These are phyloP conservation scores for Tolypocladium ovalisporum DNA, from an alignment of 2,329 filamentous ascomycete species.

Conservation along the genomic window DNA sequence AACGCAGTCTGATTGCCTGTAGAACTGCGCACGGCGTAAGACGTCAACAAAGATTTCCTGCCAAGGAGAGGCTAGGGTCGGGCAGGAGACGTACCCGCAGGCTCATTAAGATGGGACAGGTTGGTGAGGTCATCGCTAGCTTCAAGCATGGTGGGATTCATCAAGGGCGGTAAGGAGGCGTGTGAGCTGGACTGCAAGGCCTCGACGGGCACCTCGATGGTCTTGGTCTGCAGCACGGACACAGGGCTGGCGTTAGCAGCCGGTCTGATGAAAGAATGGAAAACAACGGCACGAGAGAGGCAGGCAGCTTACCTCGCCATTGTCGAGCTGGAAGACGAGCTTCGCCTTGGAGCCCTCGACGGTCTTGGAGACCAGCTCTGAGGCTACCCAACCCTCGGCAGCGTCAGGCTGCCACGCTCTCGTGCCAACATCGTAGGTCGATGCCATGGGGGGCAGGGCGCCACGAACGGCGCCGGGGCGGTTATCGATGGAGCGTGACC, in stretches of 20 bases:
- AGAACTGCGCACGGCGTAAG: constrained; percentile 50
- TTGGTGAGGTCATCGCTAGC: constrained; percentile 97
- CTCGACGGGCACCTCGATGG: constrained; percentile 63
- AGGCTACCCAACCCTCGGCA: constrained; percentile 94
- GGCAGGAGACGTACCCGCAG: constrained; percentile 58
- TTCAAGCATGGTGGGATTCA: constrained; percentile 98
- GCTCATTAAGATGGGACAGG: constrained; percentile 94
- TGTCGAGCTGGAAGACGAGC: constrained; percentile 80
- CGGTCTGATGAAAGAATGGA: background rate
- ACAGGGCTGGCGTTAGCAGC: constrained; percentile 4
- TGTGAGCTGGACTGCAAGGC: constrained; percentile 70
- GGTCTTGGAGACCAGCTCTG: constrained; percentile 80
- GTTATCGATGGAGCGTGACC: constrained; percentile 6
- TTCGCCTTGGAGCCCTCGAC: constrained; percentile 77
- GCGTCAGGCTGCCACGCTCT: constrained; percentile 96
- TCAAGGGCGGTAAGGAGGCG: constrained; percentile 74
- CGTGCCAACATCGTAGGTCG: constrained; percentile 92
- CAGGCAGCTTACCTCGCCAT: constrained; percentile 65
- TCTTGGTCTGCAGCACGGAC: constrained; percentile 51
- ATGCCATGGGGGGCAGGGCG: constrained; percentile 54
- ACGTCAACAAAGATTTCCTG: constrained; percentile 9
- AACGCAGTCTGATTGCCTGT: constrained; percentile 94
- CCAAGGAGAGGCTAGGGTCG: background rate
- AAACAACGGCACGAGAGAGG: background rate
- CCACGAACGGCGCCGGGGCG: constrained; percentile 3